These are phyloP conservation scores for Exophiala xenobiotica DNA, from an alignment of 2,329 filamentous ascomycete genomes.

Conservation along the genomic window DNA sequence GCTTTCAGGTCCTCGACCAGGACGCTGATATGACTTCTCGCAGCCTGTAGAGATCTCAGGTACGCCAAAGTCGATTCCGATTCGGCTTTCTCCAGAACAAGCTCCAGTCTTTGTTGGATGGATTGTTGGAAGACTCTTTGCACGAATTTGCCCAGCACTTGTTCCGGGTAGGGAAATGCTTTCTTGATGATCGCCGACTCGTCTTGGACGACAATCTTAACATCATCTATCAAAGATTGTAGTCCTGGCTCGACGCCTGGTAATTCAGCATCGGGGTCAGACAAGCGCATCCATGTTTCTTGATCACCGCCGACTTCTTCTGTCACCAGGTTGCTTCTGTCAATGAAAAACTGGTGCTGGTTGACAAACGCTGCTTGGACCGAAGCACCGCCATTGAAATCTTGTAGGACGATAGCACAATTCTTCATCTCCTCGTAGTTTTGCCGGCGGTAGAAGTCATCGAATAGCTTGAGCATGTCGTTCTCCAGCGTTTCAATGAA, in stretches of 20 bases:
- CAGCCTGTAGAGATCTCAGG: slow-evolving; percentile 83
- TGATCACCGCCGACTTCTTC: slow-evolving; percentile 67
- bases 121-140: slow-evolving; percentile 98
- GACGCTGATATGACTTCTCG: slow-evolving; percentile 80
- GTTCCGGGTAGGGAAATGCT: slow-evolving; percentile 94
- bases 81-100: slow-evolving; percentile 92
- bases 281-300: slow-evolving; percentile 85
- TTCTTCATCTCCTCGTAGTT: slow-evolving; percentile 99
- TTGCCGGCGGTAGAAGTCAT: slow-evolving; percentile 90
- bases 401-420: slow-evolving; percentile 86
- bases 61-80: slow-evolving; percentile 91
- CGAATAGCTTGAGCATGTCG: slow-evolving; percentile 91
- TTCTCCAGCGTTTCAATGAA: slow-evolving; percentile 96
- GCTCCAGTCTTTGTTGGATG: slow-evolving; percentile 90
- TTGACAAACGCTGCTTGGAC: slow-evolving; percentile 97
- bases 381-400: slow-evolving; percentile 93
- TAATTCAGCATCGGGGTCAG: slow-evolving; percentile 89
- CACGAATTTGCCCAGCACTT: slow-evolving; percentile 87
- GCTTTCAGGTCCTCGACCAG: slow-evolving; percentile 90
- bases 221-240: slow-evolving; percentile 89
- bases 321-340: slow-evolving; percentile 84
- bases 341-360: slow-evolving; percentile 99
- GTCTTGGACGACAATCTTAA: slow-evolving; percentile 92
- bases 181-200: slow-evolving; percentile 96
- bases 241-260: slow-evolving; percentile 88